Evolutionary conservation across 441 rosid species (phyloP).

Genomic region (Syzygium syzygioides): DNA sequence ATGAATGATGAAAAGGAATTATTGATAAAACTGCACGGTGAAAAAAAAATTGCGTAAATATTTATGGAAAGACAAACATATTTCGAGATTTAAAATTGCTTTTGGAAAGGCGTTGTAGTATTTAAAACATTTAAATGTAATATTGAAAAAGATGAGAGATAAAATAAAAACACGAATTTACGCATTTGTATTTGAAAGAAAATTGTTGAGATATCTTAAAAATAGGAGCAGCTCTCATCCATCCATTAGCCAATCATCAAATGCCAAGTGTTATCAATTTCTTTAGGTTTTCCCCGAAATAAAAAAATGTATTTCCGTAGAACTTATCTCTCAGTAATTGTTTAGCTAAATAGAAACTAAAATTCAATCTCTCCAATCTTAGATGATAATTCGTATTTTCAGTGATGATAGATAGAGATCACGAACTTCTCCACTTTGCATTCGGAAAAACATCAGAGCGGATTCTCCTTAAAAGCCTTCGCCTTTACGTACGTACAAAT

Average conservation of each 20-base stretch:
- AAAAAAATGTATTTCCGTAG: background rate
- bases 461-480: background rate
- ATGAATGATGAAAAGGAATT: background rate
- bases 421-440: background rate
- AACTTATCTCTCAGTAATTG: background rate
- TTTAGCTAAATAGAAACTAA: background rate
- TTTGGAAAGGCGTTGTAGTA: background rate
- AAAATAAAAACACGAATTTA: background rate
- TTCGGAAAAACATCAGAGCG: background rate
- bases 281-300: fast-evolving
- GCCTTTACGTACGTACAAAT: background rate
- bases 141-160: background rate
- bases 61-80: background rate
- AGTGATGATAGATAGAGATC: background rate
- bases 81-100: background rate
- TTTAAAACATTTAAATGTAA: background rate
- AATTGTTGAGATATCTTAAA: background rate
- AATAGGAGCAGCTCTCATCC: background rate
- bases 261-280: too few species aligned
- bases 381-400: background rate
- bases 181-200: background rate
- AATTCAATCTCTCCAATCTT: background rate
- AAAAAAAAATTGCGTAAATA: background rate
- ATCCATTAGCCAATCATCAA: too few species aligned
- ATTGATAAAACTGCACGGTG: background rate